phyloP scores from a whole-genome alignment of 306 rosid species.

The Astragalus glycyphyllos region DNA sequence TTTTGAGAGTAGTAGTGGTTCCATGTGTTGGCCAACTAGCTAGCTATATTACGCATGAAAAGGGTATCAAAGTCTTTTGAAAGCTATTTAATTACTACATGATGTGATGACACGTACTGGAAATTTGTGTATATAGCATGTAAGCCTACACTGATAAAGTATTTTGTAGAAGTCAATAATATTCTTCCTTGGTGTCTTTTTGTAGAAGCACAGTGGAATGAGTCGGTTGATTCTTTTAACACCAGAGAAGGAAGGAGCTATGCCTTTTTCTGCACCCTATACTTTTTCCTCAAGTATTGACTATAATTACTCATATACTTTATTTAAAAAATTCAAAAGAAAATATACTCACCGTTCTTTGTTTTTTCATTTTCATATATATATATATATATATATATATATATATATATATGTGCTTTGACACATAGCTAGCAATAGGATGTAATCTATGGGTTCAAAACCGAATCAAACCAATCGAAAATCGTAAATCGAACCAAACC shows the following conservation, averaged over 20 bases:
- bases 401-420: no score
- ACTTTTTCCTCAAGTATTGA: constrained; percentile 9
- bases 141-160: constrained; percentile 36
- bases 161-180: constrained; percentile 55
- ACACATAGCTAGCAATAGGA: no score
- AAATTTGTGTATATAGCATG: constrained; percentile 50
- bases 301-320: background rate
- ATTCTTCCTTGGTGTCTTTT: constrained; percentile 53
- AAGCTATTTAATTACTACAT: constrained; percentile 15
- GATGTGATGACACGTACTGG: constrained; percentile 38
- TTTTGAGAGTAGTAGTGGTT: constrained; percentile 57
- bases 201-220: constrained; percentile 51
- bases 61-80: constrained; percentile 55
- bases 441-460: no score
- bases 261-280: constrained; percentile 24
- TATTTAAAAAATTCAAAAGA: no score
- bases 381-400: no score
- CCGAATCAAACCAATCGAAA: no score
- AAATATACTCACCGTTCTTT: no score
- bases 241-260: constrained; percentile 34
- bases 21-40: constrained; percentile 86
- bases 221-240: constrained; percentile 48
- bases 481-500: no score
- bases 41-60: constrained; percentile 46
- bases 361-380: no score